These are phyloP conservation scores for Multifurca ochricompacta DNA, from an alignment of 768 basidiomycete species.

Conservation along the genomic window DNA sequence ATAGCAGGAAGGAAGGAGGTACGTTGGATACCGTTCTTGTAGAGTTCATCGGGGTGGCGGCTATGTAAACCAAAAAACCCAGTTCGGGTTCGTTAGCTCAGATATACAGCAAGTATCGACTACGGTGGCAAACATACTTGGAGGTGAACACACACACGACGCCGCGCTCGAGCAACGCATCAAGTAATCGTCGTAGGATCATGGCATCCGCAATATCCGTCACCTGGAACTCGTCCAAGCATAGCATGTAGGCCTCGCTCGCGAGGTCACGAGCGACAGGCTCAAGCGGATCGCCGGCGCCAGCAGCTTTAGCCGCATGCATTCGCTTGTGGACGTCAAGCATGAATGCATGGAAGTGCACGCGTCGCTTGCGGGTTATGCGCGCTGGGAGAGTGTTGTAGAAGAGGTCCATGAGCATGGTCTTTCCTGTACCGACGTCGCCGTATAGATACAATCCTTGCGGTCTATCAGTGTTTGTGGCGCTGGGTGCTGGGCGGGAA, in stretches of 20 bases:
- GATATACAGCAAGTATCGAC: not conserved
- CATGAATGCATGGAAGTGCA: conserved; percentile 99
- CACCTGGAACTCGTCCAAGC: conserved; percentile 98
- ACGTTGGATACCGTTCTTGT: conserved; percentile 98
- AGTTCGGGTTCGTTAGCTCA: not conserved
- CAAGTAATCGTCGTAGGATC: conserved; percentile 87
- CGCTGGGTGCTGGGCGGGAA: conserved; percentile 12
- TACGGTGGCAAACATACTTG: conserved; percentile 54
- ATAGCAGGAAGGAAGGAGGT: conserved; percentile 93
- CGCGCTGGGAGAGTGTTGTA: conserved; percentile 70
- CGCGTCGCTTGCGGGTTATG: conserved; percentile 69
- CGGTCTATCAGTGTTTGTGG: conserved; percentile 31
- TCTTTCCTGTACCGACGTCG: conserved; percentile 95
- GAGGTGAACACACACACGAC: conserved; percentile 96
- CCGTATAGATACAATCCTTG: conserved; percentile 90
- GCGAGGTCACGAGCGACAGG: conserved; percentile 89
- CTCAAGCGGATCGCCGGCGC: conserved; percentile 73
- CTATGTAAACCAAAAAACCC: conserved; percentile 40
- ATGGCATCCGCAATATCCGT: conserved; percentile 98
- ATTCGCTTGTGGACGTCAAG: conserved; percentile 94
- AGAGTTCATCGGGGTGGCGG: conserved; percentile 94
- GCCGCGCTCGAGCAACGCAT: conserved; percentile 77
- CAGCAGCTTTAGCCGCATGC: conserved; percentile 67
- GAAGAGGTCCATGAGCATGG: conserved; percentile 99
- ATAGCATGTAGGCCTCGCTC: conserved; percentile 74